Evolutionary conservation across 306 rosid species (phyloP).

Genomic region (Neltuma alba): DNA sequence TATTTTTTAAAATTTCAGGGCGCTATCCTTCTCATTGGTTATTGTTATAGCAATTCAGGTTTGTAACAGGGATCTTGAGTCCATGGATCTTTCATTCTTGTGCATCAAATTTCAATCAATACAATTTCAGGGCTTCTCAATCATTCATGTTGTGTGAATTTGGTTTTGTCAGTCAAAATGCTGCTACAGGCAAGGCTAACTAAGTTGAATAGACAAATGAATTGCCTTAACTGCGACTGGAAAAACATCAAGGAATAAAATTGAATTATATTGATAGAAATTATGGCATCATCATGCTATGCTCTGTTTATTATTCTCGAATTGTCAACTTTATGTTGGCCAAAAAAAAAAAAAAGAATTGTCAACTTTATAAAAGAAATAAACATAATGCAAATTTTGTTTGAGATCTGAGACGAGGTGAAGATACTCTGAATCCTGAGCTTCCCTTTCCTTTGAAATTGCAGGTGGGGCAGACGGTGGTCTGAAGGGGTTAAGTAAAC

Average conservation of each 20-base stretch:
- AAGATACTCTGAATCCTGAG: conserved; percentile 21
- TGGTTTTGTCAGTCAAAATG: conserved; percentile 13
- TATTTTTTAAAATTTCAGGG: conserved; percentile 63
- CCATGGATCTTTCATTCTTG: background rate
- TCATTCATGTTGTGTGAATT: conserved; percentile 11
- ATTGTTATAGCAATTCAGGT: conserved; percentile 80
- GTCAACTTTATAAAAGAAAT: conserved; percentile 10
- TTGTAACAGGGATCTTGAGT: conserved; percentile 37
- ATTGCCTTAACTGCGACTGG: background rate
- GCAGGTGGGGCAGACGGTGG: conserved; percentile 64
- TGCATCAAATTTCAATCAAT: conserved; percentile 3
- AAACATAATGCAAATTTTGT: background rate
- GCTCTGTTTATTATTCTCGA: conserved; percentile 15
- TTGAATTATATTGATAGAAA: background rate
- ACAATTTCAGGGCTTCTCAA: conserved; percentile 19
- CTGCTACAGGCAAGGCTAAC: background rate
- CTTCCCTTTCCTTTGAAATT: conserved; percentile 29
- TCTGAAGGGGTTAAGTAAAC: conserved; percentile 54
- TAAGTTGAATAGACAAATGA: background rate
- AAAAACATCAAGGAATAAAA: background rate
- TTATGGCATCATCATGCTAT: conserved; percentile 3
- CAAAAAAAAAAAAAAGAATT: no score
- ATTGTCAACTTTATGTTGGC: no score
- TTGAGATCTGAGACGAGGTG: background rate
- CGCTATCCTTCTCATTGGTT: conserved; percentile 74